Base-by-base conservation (phyloP, 2,329 filamentous ascomycete species). In the Thielaviopsis punctulata region DNA sequence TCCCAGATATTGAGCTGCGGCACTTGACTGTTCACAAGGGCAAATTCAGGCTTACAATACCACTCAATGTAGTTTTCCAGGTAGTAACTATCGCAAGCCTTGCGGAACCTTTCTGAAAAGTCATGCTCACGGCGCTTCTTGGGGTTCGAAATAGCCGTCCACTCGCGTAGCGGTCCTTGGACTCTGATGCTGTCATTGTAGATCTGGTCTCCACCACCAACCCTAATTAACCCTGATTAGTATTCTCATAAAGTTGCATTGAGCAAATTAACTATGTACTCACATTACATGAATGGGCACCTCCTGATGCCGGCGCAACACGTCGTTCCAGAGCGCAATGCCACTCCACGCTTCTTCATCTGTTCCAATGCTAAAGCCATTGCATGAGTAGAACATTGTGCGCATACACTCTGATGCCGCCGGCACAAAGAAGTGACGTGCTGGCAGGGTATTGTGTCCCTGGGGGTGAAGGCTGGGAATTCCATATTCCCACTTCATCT, bases 1-100 rank as follows among this genome's bases (percentile, higher is more conserved):
- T 98, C 92, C 89, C 90, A 98, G 45, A 98, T 86, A 62, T 96
- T 98, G 58, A 98, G 69, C 77, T 95, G 93, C 1, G 92, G 82
- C 56, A 98, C 96, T 64, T 95, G 88, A 1, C 84, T 84, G 59
- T 89, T 93, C 30, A 86, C 86, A 60, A 83, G 73, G 1, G 86
- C 82, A 65, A 95, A 98, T 1, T 93, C 76, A 27, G 89, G 86
- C 54, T 77, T 84, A 45, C 79, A 77, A 62, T 92, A 95, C 89
- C 85, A 76, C 65, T 75, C 66, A 74, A 95, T 63, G 62, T 98
- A 98, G 60, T 93, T 86, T 50, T 93, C 79, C 7, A 95, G 73
- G 62, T 95, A 98, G 63, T 93, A 96, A 24, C 82, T 76, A 60
- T 98, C 92, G 52, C 95, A 80, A 60, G 89, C 83, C 51, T 80